Conservation (phyloP, 2,329 filamentous ascomycete genomes). For the Talaromyces sp. region DNA sequence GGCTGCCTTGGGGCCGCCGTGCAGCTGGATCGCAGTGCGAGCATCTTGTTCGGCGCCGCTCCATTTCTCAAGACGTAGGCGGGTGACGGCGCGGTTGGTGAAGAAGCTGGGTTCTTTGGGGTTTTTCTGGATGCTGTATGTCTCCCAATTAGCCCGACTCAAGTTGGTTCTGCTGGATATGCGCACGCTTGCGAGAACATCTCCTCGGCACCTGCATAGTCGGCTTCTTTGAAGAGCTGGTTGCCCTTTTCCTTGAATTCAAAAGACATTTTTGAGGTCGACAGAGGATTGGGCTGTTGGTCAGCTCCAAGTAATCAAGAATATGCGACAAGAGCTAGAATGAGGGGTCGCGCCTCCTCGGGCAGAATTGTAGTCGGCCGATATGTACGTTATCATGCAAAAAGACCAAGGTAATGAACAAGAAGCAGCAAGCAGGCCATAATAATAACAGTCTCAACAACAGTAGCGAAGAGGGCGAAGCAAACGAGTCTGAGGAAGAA, state of each 20-base stretch:
- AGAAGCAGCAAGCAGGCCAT: not conserved
- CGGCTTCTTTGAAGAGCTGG: slow-evolving; percentile 39
- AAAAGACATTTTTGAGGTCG: slow-evolving; percentile 13
- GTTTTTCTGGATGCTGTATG: slow-evolving; percentile 67
- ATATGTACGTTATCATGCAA: not conserved
- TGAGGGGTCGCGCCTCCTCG: not conserved
- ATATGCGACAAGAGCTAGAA: not conserved
- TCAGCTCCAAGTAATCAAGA: not conserved
- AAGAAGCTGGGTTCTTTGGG: slow-evolving; percentile 72
- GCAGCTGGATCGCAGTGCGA: slow-evolving; percentile 63
- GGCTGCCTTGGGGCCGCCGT: slow-evolving; percentile 40
- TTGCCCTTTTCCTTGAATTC: slow-evolving; percentile 41
- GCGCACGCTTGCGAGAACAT: slow-evolving; percentile 42
- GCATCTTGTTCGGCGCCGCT: slow-evolving; percentile 73
- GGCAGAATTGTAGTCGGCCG: not conserved
- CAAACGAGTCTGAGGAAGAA: not conserved
- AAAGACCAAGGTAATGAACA: not conserved
- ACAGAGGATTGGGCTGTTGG: not conserved
- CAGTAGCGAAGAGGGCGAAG: not conserved
- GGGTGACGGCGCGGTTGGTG: slow-evolving; percentile 81
- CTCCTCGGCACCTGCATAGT: slow-evolving; percentile 42
- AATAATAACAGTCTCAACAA: not conserved
- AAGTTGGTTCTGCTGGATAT: not conserved
- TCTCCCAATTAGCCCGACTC: not conserved
- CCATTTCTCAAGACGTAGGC: slow-evolving; percentile 68